Evolutionary conservation across 768 basidiomycete species (phyloP).

Genomic region (Crassisporium funariophilum): DNA sequence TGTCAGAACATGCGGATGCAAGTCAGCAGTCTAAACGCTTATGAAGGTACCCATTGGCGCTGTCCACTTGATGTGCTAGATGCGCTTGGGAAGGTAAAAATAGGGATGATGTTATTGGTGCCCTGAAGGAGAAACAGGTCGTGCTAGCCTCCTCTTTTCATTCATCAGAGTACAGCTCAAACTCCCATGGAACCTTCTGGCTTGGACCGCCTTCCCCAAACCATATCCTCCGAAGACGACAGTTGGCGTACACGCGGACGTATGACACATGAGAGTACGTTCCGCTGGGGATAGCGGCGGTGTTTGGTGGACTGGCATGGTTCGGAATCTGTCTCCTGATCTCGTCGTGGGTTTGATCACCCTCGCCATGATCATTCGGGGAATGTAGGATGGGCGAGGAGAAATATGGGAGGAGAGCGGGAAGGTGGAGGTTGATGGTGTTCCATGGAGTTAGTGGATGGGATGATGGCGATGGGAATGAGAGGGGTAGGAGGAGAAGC

Average conservation of each 20-base stretch:
- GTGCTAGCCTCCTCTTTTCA: too few relatives aligned
- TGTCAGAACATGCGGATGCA: too few relatives aligned
- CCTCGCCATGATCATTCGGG: constrained; percentile 9
- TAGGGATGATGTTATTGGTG: too few relatives aligned
- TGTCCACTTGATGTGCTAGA: too few relatives aligned
- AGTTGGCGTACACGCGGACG: constrained; percentile 77
- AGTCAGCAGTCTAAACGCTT: too few relatives aligned
- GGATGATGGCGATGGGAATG: constrained; percentile 58
- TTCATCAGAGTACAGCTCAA: constrained; percentile 57
- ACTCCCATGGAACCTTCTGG: constrained; percentile 72
- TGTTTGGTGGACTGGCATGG: constrained; percentile 14
- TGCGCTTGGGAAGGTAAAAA: too few relatives aligned
- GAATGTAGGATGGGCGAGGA: constrained; percentile 38
- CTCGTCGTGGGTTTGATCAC: not conserved
- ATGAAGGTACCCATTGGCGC: too few relatives aligned
- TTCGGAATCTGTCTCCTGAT: constrained; percentile 7
- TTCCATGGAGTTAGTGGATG: constrained; percentile 70
- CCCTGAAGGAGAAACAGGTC: too few relatives aligned
- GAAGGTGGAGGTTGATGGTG: constrained; percentile 62
- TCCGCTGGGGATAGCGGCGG: constrained; percentile 44
- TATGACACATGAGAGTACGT: constrained; percentile 69
- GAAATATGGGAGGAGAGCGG: constrained; percentile 63
- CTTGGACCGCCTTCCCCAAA: constrained; percentile 58
- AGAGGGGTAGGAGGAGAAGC: constrained; percentile 70
- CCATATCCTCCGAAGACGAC: constrained; percentile 78